Evolutionary conservation across 2,329 filamentous ascomycete genomes (phyloP).

Genomic region (Ceratocystis colombiana): DNA sequence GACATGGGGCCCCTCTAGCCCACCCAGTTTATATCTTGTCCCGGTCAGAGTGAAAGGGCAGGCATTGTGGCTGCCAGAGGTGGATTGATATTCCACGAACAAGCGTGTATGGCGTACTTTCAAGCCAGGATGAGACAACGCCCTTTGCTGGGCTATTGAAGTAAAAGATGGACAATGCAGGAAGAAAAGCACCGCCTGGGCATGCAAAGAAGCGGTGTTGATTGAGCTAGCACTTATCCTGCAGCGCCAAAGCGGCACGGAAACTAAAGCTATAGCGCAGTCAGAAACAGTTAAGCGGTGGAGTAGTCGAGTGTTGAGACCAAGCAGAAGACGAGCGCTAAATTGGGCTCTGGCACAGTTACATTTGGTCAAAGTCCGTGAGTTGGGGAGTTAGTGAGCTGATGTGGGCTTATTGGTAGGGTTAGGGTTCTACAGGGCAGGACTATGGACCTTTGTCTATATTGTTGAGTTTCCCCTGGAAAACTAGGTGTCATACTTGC

Average conservation of each 20-base stretch:
- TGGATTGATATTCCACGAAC: no score
- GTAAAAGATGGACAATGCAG: not conserved
- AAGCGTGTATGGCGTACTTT: no score
- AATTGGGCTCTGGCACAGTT: no score
- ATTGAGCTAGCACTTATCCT: not conserved
- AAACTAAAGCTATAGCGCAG: not conserved
- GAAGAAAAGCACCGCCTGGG: not conserved
- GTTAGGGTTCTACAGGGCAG: not conserved
- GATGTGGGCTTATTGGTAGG: not conserved
- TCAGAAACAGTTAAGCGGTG: not conserved
- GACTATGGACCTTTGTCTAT: no score
- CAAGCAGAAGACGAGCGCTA: not conserved
- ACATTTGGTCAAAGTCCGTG: no score
- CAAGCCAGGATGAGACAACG: not conserved
- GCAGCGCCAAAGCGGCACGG: not conserved
- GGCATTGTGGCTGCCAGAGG: not conserved
- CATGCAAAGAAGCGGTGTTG: constrained; percentile 6
- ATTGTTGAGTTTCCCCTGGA: constrained; percentile 2
- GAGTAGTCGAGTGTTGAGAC: not conserved
- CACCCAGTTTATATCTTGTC: not conserved
- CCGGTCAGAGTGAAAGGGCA: not conserved
- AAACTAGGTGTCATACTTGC: not conserved
- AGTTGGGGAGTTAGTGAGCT: not conserved
- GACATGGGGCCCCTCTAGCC: not conserved
- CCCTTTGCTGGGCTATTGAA: not conserved